Conservation (phyloP, 1,284 basidiomycete species). For the Uromyces viciae-fabae region DNA sequence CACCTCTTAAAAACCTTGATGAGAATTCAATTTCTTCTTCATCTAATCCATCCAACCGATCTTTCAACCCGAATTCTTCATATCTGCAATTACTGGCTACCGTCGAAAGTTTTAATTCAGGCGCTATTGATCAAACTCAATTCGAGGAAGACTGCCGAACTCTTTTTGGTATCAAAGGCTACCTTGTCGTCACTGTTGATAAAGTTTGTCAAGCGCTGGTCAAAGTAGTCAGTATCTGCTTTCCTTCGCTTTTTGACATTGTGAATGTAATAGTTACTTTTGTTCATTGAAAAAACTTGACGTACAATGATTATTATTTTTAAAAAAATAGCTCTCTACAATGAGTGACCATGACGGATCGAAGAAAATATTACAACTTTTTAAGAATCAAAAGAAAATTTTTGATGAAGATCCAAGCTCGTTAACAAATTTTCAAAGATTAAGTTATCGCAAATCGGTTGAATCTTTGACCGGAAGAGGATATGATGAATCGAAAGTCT, state of each 20-base stretch:
- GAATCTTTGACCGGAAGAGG: conserved; percentile 45
- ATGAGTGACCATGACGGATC: conserved; percentile 25
- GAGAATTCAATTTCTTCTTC: background rate
- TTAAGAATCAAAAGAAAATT: conserved; percentile 27
- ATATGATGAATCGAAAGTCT: conserved; percentile 52
- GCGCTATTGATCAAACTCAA: conserved; percentile 76
- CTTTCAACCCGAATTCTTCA: background rate
- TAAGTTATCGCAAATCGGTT: conserved; percentile 32
- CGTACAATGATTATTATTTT: too few relatives aligned
- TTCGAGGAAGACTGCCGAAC: conserved; percentile 94
- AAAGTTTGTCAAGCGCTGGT: conserved; percentile 58
- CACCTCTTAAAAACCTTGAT: background rate
- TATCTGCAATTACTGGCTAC: conserved; percentile 26
- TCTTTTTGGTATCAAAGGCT: conserved; percentile 94
- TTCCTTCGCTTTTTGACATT: background rate
- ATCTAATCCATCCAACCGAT: background rate
- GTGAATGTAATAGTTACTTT: background rate
- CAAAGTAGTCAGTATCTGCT: conserved; percentile 32
- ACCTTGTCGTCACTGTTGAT: conserved; percentile 87
- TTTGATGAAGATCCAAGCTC: background rate
- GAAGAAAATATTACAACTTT: conserved; percentile 27
- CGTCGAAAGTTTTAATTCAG: conserved; percentile 30
- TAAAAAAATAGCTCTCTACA: conserved; percentile 35
- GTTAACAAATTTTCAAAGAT: conserved; percentile 35
- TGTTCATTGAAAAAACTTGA: background rate